A percentile compares a stretch with the other conserved stretches of the same genome.
phyloP scores from a whole-genome alignment of 2,329 filamentous ascomycete genomes.

The Neurospora sp. region DNA sequence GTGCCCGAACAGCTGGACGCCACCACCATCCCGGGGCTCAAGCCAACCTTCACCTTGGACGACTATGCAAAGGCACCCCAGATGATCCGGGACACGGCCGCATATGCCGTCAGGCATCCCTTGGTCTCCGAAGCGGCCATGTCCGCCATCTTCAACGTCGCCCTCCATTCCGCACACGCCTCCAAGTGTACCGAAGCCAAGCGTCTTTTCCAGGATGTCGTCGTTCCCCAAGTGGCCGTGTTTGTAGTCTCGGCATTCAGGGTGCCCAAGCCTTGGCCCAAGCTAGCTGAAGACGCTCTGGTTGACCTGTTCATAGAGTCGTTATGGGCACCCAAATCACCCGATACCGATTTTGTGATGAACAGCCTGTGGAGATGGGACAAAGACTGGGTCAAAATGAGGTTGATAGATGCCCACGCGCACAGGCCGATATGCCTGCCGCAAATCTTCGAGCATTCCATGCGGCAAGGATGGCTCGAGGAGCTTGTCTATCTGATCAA shows the following conservation, averaged over 20 bases:
- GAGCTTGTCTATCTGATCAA: constrained; percentile 69
- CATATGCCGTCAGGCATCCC: constrained; percentile 67
- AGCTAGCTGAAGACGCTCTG: constrained; percentile 64
- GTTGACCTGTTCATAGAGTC: constrained; percentile 76
- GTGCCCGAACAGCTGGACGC: constrained; percentile 70
- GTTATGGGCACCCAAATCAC: constrained; percentile 55
- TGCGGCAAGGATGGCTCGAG: constrained; percentile 76
- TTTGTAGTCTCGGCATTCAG: constrained; percentile 72
- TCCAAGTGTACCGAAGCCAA: constrained; percentile 56
- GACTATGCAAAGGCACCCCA: constrained; percentile 41
- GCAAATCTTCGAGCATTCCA: constrained; percentile 68
- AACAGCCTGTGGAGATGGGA: constrained; percentile 89
- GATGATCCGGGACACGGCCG: constrained; percentile 42
- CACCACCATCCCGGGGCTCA: constrained; percentile 71
- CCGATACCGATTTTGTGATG: constrained; percentile 78
- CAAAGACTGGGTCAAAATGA: constrained; percentile 72
- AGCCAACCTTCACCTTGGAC: constrained; percentile 61
- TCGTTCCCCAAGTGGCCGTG: constrained; percentile 65
- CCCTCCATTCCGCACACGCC: constrained; percentile 49
- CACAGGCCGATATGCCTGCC: constrained; percentile 57
- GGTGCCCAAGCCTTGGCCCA: constrained; percentile 67
- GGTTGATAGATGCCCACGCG: constrained; percentile 69
- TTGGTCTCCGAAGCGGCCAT: constrained; percentile 83
- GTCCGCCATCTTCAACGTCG: constrained; percentile 56
- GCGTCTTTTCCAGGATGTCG: constrained; percentile 55